phyloP scores from a whole-genome alignment of 169 alveolate genomes.

The Cryptosporidium sp. region DNA sequence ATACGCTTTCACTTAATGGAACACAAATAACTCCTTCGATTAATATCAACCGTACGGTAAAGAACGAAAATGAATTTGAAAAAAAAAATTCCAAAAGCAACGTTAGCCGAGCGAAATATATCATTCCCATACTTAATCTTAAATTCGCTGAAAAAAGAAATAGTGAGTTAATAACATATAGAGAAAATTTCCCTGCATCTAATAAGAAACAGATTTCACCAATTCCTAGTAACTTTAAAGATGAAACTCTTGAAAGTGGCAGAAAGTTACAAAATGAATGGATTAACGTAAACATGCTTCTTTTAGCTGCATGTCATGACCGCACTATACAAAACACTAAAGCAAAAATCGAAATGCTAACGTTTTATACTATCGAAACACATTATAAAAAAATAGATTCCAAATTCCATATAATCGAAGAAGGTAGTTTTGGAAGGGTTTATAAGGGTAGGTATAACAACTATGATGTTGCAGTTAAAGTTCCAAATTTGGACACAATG shows the following conservation, averaged over 20 bases:
- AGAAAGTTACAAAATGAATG: slow-evolving; percentile 16
- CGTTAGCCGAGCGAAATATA: neutral
- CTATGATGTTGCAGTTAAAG: slow-evolving; percentile 86
- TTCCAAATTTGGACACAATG: slow-evolving; percentile 87
- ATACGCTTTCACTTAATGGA: no score
- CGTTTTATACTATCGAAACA: neutral
- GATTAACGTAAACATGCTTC: slow-evolving; percentile 41
- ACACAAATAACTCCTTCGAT: neutral
- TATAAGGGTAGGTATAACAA: slow-evolving; percentile 83
- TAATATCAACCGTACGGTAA: neutral
- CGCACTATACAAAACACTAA: slow-evolving; percentile 65
- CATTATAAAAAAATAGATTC: neutral
- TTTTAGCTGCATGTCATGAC: slow-evolving; percentile 47
- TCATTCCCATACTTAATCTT: slow-evolving; percentile 3
- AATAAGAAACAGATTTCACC: neutral
- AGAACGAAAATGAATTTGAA: neutral
- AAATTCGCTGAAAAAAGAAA: slow-evolving; percentile 2
- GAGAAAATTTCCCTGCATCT: neutral
- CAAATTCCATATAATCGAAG: slow-evolving; percentile 62
- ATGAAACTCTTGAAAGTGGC: neutral
- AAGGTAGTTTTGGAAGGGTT: slow-evolving; percentile 87
- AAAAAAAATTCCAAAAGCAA: neutral
- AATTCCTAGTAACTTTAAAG: neutral
- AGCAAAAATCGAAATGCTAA: slow-evolving; percentile 40
- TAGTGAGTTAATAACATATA: slow-evolving; percentile 9